These are phyloP conservation scores for Pseudovirgaria hyperparasitica DNA, from an alignment of 2,329 filamentous ascomycete genomes.

Conservation along the genomic window DNA sequence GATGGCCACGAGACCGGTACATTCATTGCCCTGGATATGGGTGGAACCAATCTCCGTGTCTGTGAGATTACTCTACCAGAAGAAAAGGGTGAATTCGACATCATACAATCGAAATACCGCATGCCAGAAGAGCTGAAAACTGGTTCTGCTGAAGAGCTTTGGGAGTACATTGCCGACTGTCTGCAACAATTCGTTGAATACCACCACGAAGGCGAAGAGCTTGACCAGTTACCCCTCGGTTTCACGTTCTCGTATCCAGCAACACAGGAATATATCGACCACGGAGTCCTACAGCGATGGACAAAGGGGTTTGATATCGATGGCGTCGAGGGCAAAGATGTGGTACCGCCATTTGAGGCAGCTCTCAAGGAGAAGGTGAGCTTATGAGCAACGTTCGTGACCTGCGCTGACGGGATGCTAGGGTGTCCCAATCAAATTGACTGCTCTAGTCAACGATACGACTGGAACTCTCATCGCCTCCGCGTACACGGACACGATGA, in stretches of 20 bases:
- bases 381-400: neutral
- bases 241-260: constrained; percentile 97
- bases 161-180: constrained; percentile 92
- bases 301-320: constrained; percentile 95
- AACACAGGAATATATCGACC: constrained; percentile 85
- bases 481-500: constrained; percentile 83
- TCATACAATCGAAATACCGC: constrained; percentile 91
- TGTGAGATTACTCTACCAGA: constrained; percentile 87
- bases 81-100: constrained; percentile 84
- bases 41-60: constrained; percentile 87
- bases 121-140: constrained; percentile 92
- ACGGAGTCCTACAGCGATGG: constrained; percentile 87
- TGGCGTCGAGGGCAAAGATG: constrained; percentile 81
- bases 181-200: constrained; percentile 83
- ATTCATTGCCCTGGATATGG: constrained; percentile 88
- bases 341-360: constrained; percentile 77
- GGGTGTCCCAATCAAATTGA: constrained; percentile 84
- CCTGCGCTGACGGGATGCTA: constrained; percentile 20
- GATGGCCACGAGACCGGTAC: constrained; percentile 79
- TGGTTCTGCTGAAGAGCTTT: constrained; percentile 73
- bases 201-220: constrained; percentile 56
- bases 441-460: constrained; percentile 92
- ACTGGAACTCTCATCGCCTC: constrained; percentile 95
- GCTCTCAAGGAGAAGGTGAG: constrained; percentile 58
- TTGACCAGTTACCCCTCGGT: constrained; percentile 63